Conservation (phyloP, 2,329 filamentous ascomycete genomes). For the Fusarium devonianum region DNA sequence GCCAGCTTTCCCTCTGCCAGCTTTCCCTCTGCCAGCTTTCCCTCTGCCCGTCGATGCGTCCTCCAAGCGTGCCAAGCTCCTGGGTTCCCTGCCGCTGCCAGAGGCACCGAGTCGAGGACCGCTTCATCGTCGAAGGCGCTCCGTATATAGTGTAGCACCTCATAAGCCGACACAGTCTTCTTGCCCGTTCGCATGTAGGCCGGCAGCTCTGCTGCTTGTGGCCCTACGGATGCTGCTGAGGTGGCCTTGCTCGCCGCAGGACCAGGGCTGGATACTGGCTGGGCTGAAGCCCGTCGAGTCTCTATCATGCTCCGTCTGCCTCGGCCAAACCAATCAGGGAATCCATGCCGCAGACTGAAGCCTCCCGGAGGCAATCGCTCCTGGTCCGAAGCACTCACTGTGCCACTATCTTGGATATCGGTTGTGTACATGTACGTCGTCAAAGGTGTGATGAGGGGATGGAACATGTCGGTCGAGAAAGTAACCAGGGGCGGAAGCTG, state of each 20-base stretch:
- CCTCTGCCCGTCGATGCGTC: slow-evolving; percentile 62
- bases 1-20: slow-evolving; percentile 26
- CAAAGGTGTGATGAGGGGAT: slow-evolving; percentile 88
- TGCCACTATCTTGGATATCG: slow-evolving; percentile 75
- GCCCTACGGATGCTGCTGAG: slow-evolving; percentile 45
- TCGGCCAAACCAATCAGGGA: slow-evolving; percentile 86
- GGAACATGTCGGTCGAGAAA: slow-evolving; percentile 92
- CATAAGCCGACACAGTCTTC: slow-evolving; percentile 63
- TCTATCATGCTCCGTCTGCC: slow-evolving; percentile 52
- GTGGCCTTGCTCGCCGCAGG: slow-evolving; percentile 34
- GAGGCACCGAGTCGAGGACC: slow-evolving; percentile 78
- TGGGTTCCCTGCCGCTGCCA: slow-evolving; percentile 85
- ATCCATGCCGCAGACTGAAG: slow-evolving; percentile 89
- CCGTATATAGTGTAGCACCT: slow-evolving; percentile 81
- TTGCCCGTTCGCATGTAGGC: slow-evolving; percentile 53
- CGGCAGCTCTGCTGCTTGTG: slow-evolving; percentile 41
- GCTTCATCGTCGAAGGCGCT: slow-evolving; percentile 80
- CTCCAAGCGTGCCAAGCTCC: slow-evolving; percentile 96
- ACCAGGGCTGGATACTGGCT: slow-evolving; percentile 42
- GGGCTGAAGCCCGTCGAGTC: slow-evolving; percentile 53
- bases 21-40: slow-evolving; percentile 39
- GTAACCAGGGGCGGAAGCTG: slow-evolving; percentile 81
- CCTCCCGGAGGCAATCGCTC: slow-evolving; percentile 86
- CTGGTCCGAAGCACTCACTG: slow-evolving; percentile 82
- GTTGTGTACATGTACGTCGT: slow-evolving; percentile 96